A percentile compares a stretch with the other conserved stretches of the same genome.
Conservation (phyloP, 148 eudicot species). For the Polygonum maritimum region DNA sequence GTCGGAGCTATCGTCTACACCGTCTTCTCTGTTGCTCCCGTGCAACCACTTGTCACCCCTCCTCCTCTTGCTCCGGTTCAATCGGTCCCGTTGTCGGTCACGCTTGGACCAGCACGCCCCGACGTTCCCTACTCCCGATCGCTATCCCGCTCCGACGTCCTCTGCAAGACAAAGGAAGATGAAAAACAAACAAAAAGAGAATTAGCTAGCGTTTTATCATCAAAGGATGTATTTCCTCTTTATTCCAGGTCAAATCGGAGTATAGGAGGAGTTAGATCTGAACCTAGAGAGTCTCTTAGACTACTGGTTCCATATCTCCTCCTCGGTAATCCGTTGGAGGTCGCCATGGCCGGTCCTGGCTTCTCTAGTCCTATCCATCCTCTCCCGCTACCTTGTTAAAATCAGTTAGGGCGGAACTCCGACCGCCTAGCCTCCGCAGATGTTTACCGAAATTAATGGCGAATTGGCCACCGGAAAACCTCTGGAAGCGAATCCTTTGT, state of each 20-base stretch:
- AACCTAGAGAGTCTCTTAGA: slow-evolving; percentile 44
- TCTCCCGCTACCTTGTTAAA: neutral
- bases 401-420: slow-evolving; percentile 1
- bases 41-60: slow-evolving; percentile 41
- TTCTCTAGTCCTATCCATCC: slow-evolving; percentile 82
- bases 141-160: slow-evolving; percentile 20
- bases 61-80: slow-evolving; percentile 42
- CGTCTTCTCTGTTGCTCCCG: slow-evolving; percentile 28
- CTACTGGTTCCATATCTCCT: slow-evolving; percentile 49
- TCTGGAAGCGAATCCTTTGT: slow-evolving; percentile 1
- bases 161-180: too few relatives aligned
- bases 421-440: neutral
- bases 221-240: too few relatives aligned
- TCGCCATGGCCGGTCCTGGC: slow-evolving; percentile 38
- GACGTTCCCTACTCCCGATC: slow-evolving; percentile 38
- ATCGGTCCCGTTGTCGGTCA: slow-evolving; percentile 40
- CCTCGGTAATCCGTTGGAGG: slow-evolving; percentile 47
- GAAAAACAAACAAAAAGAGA: too few relatives aligned
- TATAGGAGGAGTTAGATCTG: too few relatives aligned
- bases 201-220: too few relatives aligned
- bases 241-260: too few relatives aligned
- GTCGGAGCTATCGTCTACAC: slow-evolving; percentile 60
- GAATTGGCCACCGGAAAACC: slow-evolving; percentile 11
- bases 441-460: slow-evolving; percentile 15
- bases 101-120: slow-evolving; percentile 30